Conservation (phyloP, 345 rosid species). For the Mallotus nudiflorus region DNA sequence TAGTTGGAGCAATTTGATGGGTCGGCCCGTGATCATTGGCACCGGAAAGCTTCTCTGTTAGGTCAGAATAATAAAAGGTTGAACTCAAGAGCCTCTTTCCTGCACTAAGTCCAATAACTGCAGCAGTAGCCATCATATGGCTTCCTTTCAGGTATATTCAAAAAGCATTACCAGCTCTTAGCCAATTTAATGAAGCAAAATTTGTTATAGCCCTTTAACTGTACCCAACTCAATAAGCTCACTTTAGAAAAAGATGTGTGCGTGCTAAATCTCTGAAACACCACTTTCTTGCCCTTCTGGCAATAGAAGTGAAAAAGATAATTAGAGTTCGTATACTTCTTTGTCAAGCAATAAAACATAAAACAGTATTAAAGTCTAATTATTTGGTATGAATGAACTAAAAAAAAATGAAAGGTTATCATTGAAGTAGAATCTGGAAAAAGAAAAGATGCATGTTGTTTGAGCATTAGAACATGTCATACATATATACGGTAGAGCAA, state of each 20-base stretch:
- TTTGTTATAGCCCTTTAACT: conserved; percentile 19
- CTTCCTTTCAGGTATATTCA: conserved; percentile 23
- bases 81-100: conserved; percentile 80
- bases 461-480: too few relatives aligned
- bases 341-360: background rate
- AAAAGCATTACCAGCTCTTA: conserved; percentile 35
- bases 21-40: conserved; percentile 47
- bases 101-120: conserved; percentile 73
- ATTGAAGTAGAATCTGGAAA: background rate
- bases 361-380: background rate
- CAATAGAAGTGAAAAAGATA: background rate
- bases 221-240: conserved; percentile 4
- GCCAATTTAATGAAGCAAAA: conserved; percentile 24
- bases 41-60: conserved; percentile 47
- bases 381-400: background rate
- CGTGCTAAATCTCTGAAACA: conserved; percentile 9
- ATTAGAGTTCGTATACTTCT: background rate
- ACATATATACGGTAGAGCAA: background rate
- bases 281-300: conserved; percentile 20
- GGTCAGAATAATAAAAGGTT: conserved; percentile 58
- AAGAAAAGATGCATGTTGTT: too few relatives aligned
- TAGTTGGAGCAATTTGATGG: conserved; percentile 43
- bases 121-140: conserved; percentile 73
- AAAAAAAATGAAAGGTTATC: background rate
- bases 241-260: conserved; percentile 3